Evolutionary conservation across 208 protist species (phyloP).

Genomic region (Leishmania lainsoni): DNA sequence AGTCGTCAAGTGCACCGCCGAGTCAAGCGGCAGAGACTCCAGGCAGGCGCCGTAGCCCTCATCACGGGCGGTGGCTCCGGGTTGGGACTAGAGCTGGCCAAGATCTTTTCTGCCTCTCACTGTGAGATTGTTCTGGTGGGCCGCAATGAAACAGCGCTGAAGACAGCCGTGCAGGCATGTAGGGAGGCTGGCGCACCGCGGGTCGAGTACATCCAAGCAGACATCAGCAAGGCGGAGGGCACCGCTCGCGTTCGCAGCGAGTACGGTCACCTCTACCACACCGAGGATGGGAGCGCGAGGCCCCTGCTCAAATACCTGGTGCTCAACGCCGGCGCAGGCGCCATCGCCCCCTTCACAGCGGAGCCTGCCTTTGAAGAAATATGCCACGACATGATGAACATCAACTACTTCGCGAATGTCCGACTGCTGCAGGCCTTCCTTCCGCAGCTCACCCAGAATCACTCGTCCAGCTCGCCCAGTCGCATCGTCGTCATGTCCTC

Average conservation of each 20-base stretch:
- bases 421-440: constrained; percentile 73
- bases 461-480: constrained; percentile 47
- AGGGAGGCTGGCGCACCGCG: constrained; percentile 45
- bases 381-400: constrained; percentile 76
- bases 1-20: constrained; percentile 28
- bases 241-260: constrained; percentile 33
- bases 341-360: constrained; percentile 69
- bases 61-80: constrained; percentile 80
- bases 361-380: constrained; percentile 53
- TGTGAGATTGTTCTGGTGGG: constrained; percentile 81
- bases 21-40: constrained; percentile 22
- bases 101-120: constrained; percentile 45
- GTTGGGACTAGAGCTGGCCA: constrained; percentile 73
- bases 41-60: constrained; percentile 60
- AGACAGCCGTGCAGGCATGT: constrained; percentile 41
- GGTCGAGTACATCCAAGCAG: constrained; percentile 57
- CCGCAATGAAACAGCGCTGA: constrained; percentile 51
- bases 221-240: constrained; percentile 58
- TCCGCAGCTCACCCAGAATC: constrained; percentile 41
- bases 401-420: constrained; percentile 90
- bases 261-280: constrained; percentile 27
- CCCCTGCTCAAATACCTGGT: constrained; percentile 68
- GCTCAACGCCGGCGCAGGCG: constrained; percentile 81
- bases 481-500: constrained; percentile 81
- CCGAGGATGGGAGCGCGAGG: not conserved